Evolutionary conservation across 2,329 filamentous ascomycete genomes (phyloP).

Genomic region (Fulvia fulva): DNA sequence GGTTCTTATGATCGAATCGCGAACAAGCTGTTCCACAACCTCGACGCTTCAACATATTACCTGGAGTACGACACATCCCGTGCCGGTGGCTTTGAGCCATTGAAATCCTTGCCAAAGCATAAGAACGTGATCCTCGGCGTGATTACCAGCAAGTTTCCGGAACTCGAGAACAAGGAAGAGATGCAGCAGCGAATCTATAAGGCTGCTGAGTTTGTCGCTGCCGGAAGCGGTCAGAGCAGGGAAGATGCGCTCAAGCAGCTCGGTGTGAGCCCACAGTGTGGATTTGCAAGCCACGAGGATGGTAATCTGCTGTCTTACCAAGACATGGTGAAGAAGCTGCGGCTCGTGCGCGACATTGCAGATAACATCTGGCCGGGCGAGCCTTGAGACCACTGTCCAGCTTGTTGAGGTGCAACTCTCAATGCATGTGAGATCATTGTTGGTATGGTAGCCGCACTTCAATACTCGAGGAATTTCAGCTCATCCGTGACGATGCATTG

Average conservation of each 20-base stretch:
- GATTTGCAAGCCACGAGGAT: conserved; percentile 63
- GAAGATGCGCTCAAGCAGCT: conserved; percentile 67
- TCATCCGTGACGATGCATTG: too few relatives aligned
- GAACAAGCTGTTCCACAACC: conserved; percentile 31
- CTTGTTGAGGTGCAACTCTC: neutral
- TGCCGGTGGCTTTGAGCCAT: conserved; percentile 47
- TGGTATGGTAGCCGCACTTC: too few relatives aligned
- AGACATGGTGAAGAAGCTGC: conserved; percentile 70
- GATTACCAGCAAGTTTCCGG: conserved; percentile 45
- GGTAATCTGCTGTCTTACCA: conserved; percentile 66
- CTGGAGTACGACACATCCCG: conserved; percentile 45
- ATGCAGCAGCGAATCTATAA: conserved; percentile 44
- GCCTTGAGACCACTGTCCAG: conserved; percentile 22
- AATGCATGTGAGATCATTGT: too few relatives aligned
- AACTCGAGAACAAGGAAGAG: conserved; percentile 45
- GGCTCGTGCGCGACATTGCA: conserved; percentile 65
- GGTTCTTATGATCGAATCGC: conserved; percentile 47
- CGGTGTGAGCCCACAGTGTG: conserved; percentile 60
- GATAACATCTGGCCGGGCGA: conserved; percentile 66
- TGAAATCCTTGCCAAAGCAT: conserved; percentile 42
- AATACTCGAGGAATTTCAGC: neutral
- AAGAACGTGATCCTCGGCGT: conserved; percentile 47
- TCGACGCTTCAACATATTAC: conserved; percentile 34
- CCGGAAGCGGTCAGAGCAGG: conserved; percentile 56
- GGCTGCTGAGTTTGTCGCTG: conserved; percentile 63